Evolutionary conservation across 768 basidiomycete species (phyloP).

Genomic region (Cystofilobasidium capitatum): DNA sequence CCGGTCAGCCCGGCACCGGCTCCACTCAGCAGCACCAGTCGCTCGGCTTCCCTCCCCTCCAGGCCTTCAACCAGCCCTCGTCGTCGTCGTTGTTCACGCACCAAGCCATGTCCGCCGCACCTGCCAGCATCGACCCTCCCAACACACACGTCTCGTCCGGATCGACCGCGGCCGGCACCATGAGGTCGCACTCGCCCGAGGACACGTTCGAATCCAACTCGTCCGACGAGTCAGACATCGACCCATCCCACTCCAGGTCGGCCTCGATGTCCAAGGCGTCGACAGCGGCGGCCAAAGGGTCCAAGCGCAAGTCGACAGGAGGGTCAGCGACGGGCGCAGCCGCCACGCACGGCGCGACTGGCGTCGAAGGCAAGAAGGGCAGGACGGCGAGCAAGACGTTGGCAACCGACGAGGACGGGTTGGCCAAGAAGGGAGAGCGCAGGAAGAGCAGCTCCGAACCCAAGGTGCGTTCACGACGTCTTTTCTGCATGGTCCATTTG

Average conservation of each 20-base stretch:
- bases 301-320: slow-evolving; percentile 17
- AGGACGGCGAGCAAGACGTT: not conserved
- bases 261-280: not conserved
- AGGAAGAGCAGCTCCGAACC: not conserved
- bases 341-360: not conserved
- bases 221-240: no score
- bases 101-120: no score
- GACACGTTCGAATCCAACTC: not conserved
- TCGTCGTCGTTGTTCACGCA: no score
- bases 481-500: no score
- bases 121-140: no score
- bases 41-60: not conserved
- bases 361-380: slow-evolving; percentile 21
- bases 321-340: not conserved
- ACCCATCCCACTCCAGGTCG: not conserved
- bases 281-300: not conserved
- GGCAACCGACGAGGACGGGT: not conserved
- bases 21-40: not conserved
- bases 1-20: not conserved
- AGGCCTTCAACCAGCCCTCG: not conserved
- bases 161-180: not conserved
- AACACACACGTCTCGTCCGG: slow-evolving; percentile 1
- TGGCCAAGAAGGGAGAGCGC: not conserved
- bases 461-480: slow-evolving; percentile 7
- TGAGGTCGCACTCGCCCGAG: not conserved